phyloP scores from a whole-genome alignment of 1,139 yeast genomes.

The Tardiomyces digboiensis region DNA sequence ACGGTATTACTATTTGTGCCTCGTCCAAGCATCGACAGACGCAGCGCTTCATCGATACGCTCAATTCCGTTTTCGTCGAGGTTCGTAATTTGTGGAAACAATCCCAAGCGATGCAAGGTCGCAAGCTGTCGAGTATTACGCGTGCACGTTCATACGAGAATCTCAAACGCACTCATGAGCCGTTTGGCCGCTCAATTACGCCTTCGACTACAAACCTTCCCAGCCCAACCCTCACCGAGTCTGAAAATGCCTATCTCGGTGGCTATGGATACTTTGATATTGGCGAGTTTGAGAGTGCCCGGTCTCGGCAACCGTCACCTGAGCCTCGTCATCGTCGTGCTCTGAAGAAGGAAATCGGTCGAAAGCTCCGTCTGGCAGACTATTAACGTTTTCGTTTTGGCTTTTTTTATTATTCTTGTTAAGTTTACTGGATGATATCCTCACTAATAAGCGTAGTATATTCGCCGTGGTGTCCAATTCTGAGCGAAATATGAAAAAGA shows the following conservation, averaged over 20 bases:
- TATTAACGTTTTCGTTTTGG: slow-evolving; percentile 29
- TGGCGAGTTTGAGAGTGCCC: slow-evolving; percentile 43
- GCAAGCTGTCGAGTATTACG: slow-evolving; percentile 7
- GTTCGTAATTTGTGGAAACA: slow-evolving; percentile 41
- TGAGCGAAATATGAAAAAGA: too few species aligned
- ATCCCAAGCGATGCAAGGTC: slow-evolving; percentile 27
- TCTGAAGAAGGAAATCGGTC: slow-evolving; percentile 45
- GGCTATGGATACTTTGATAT: slow-evolving; percentile 75
- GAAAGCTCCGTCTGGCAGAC: slow-evolving; percentile 64
- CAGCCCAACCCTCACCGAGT: slow-evolving; percentile 5
- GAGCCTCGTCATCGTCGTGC: slow-evolving; percentile 34
- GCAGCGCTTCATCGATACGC: slow-evolving; percentile 64
- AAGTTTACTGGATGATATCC: too few species aligned
- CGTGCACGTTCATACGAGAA: slow-evolving; percentile 18
- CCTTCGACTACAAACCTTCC: slow-evolving; percentile 2
- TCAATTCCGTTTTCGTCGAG: slow-evolving; percentile 59
- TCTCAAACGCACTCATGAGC: slow-evolving; percentile 6
- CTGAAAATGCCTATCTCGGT: slow-evolving; percentile 37
- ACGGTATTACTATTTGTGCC: slow-evolving; percentile 77
- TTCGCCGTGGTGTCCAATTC: too few species aligned
- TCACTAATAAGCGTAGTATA: too few species aligned
- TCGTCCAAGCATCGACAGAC: slow-evolving; percentile 92
- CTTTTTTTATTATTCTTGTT: background rate
- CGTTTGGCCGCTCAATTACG: slow-evolving; percentile 14
- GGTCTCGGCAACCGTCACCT: slow-evolving; percentile 63